A percentile compares a stretch with the other conserved stretches of the same genome.
phyloP scores from a whole-genome alignment of 2,329 filamentous ascomycete species.

The Leptographium lundbergii region DNA sequence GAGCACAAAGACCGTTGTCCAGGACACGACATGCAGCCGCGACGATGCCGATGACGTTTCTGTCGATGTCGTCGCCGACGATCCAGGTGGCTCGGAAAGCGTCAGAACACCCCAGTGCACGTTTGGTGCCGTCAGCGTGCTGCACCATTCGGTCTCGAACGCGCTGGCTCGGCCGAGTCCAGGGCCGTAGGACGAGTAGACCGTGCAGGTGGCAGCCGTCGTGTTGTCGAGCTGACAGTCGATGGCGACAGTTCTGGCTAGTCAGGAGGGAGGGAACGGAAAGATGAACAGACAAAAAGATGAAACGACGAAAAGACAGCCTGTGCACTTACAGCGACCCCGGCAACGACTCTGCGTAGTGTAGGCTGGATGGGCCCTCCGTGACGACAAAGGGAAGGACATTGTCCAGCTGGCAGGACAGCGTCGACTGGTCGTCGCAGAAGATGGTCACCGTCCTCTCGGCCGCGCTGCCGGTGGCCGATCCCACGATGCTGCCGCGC shows the following conservation, averaged over 20 bases:
- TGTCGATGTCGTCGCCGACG: slow-evolving; percentile 7
- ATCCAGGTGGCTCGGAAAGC: slow-evolving; percentile 23
- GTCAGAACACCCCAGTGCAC: slow-evolving; percentile 33
- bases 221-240: slow-evolving; percentile 28
- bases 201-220: slow-evolving; percentile 33
- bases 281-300: not conserved
- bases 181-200: slow-evolving; percentile 31
- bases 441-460: slow-evolving; percentile 37
- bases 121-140: slow-evolving; percentile 26
- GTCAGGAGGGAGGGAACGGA: not conserved
- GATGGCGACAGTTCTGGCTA: slow-evolving; percentile 29
- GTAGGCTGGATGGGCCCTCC: slow-evolving; percentile 30
- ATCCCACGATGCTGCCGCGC: slow-evolving; percentile 30
- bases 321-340: slow-evolving; percentile 26
- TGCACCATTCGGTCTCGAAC: slow-evolving; percentile 31
- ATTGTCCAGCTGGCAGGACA: slow-evolving; percentile 29
- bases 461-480: slow-evolving; percentile 5
- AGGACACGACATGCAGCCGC: not conserved
- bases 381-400: slow-evolving; percentile 34
- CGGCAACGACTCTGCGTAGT: slow-evolving; percentile 29
- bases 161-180: slow-evolving; percentile 23
- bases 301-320: not conserved
- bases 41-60: not conserved
- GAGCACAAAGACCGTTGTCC: not conserved
- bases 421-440: slow-evolving; percentile 28